These are phyloP conservation scores for Periconia macrospinosa DNA, from an alignment of 2,329 filamentous ascomycete species.

Conservation along the genomic window DNA sequence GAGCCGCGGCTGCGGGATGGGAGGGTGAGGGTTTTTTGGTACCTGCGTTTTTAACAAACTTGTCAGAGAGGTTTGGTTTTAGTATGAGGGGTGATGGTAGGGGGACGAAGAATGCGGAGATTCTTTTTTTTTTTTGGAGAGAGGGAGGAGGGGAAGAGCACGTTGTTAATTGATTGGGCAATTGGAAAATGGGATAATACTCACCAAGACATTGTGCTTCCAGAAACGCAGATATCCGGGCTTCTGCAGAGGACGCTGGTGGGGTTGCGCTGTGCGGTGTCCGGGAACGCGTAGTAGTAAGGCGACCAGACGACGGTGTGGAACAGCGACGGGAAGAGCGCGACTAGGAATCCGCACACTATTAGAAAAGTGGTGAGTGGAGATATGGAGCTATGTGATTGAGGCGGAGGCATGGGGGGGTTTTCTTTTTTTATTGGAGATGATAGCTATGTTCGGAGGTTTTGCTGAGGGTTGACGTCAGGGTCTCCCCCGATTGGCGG, in stretches of 20 bases:
- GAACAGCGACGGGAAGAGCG: slow-evolving; percentile 54
- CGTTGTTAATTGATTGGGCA: slow-evolving; percentile 1
- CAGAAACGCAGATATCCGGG: slow-evolving; percentile 29
- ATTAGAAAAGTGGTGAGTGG: slow-evolving; percentile 49
- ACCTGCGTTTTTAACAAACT: too few relatives aligned
- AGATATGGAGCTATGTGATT: slow-evolving; percentile 31
- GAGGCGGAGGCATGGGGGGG: slow-evolving; percentile 18
- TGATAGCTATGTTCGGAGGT: slow-evolving; percentile 3
- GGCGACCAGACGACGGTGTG: slow-evolving; percentile 44
- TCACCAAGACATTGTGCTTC: slow-evolving; percentile 37
- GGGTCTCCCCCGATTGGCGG: slow-evolving; percentile 5
- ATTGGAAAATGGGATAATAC: background rate
- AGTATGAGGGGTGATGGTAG: background rate
- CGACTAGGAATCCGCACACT: slow-evolving; percentile 51
- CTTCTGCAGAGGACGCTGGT: slow-evolving; percentile 24
- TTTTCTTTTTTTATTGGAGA: background rate
- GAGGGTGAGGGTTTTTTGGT: slow-evolving; percentile 82
- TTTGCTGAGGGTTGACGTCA: slow-evolving; percentile 18
- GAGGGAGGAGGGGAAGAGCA: background rate
- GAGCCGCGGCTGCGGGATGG: slow-evolving; percentile 76
- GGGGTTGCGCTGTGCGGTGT: slow-evolving; percentile 16
- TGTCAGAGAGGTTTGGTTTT: slow-evolving; percentile 1
- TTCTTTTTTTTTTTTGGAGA: background rate
- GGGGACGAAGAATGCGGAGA: too few relatives aligned
- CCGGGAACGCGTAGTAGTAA: slow-evolving; percentile 33